Percentiles rank a stretch among this genome's conserved stretches.
phyloP scores from a whole-genome alignment of 2,329 filamentous ascomycete genomes.

The Rhinocladiella mackenziei region DNA sequence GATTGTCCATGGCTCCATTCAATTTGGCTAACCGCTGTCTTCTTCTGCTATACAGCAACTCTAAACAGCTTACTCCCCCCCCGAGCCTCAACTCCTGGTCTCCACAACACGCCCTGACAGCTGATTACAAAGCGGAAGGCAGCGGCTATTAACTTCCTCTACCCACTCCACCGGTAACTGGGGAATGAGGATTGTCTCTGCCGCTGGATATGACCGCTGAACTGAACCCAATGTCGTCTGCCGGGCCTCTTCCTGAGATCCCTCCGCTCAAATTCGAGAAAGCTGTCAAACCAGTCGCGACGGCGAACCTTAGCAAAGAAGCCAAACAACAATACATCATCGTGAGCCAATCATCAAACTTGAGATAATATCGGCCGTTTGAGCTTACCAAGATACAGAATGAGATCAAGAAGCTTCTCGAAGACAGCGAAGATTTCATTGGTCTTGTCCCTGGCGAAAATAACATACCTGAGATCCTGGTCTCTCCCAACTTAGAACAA shows the following conservation, averaged over 20 bases:
- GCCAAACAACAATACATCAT: constrained; percentile 16
- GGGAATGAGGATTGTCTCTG: constrained; percentile 3
- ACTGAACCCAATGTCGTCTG: constrained; percentile 2
- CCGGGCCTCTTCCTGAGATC: constrained; percentile 1
- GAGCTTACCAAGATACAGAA: constrained; percentile 11
- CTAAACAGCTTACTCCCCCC: background rate
- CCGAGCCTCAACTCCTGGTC: background rate
- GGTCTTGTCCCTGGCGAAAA: constrained; percentile 15
- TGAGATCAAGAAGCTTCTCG: constrained; percentile 23
- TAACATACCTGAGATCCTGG: constrained; percentile 16
- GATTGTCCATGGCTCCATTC: no score
- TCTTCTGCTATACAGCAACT: no score
- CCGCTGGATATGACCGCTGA: constrained; percentile 7
- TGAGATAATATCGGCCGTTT: background rate
- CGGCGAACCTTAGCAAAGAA: constrained; percentile 1
- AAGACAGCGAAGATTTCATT: constrained; percentile 21
- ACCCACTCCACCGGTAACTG: background rate
- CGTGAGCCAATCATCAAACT: no score
- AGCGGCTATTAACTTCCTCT: background rate
- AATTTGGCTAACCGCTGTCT: no score
- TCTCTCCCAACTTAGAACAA: constrained; percentile 16
- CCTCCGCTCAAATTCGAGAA: constrained; percentile 4
- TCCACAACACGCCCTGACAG: background rate
- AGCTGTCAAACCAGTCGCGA: background rate
- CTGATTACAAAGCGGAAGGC: background rate